phyloP scores from a whole-genome alignment of 306 rosid species.

The Trichosanthes truncata region DNA sequence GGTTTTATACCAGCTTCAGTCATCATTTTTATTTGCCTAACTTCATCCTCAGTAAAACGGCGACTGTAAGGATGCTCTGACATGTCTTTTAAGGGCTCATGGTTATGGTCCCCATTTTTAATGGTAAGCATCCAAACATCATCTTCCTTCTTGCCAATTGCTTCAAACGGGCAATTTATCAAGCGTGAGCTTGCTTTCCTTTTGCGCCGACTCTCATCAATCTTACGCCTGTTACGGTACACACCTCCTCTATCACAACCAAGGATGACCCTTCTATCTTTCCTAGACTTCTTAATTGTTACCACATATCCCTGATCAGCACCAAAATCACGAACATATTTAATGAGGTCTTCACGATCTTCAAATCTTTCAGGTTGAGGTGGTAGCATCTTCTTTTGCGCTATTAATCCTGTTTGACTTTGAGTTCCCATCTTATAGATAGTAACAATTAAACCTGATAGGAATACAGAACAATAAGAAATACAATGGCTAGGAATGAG shows the following conservation, averaged over 20 bases:
- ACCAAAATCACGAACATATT: constrained; percentile 59
- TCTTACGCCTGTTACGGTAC: constrained; percentile 70
- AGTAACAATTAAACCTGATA: constrained; percentile 13
- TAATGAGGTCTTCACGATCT: constrained; percentile 67
- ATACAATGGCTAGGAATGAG: background rate
- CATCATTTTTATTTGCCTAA: constrained; percentile 51
- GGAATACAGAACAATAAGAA: constrained; percentile 1
- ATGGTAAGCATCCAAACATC: constrained; percentile 56
- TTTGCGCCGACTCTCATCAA: constrained; percentile 59
- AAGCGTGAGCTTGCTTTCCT: constrained; percentile 68
- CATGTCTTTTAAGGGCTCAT: constrained; percentile 65
- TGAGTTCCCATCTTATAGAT: constrained; percentile 27
- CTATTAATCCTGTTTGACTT: constrained; percentile 24
- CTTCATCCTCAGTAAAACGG: constrained; percentile 64
- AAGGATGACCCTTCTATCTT: constrained; percentile 72
- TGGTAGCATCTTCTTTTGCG: constrained; percentile 35
- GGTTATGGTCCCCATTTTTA: constrained; percentile 65
- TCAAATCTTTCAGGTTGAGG: constrained; percentile 48
- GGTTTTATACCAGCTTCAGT: constrained; percentile 74
- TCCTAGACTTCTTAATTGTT: constrained; percentile 74
- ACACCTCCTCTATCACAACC: constrained; percentile 82
- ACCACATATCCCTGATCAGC: constrained; percentile 72
- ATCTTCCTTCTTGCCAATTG: constrained; percentile 57
- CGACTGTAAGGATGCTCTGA: constrained; percentile 76
- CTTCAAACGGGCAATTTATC: constrained; percentile 77